Evolutionary conservation across 2,329 filamentous ascomycete species (phyloP), one percentile per base, ranked within the genome.

Genomic region (Neonectria magnoliae): DNA sequence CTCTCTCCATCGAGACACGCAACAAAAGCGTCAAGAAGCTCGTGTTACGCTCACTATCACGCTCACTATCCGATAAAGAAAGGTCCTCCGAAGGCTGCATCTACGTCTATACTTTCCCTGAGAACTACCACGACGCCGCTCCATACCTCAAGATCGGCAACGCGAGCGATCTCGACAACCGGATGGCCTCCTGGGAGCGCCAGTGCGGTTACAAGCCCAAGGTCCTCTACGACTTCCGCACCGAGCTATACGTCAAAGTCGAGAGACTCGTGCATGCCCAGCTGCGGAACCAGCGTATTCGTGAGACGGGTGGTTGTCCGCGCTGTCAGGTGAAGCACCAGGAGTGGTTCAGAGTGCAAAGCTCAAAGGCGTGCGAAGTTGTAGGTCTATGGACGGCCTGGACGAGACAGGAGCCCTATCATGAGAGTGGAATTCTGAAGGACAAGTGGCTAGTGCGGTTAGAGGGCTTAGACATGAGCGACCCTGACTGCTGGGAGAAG

Each of bases 101-200:
- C 8, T 77, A 77, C 29, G 63, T 70, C 10, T 77, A 73, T 38
- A 70, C 62, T 2, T 73, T 73, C 20, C 67, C 73, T 2, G 52
- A 63, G 7, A 70, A 61, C 16, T 66, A 71, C 18, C 60, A 54
- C 20, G 57, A 61, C 16, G 57, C 51, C 4, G 31, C 65, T 4
- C 66, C 67, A 6, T 65, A 71, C 22, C 64, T 78, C 64, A 78
- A 78, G 57, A 78, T 78, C n/a, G 77, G 77, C 20, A 68, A 59
- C 66, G 64, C 75, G 3, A 33, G 53, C 1, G 11, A 77, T 27
- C 53, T 68, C 41, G 13, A 60, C 1, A 20, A 3, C 5, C 76
- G 77, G 11, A 76, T 77, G 73, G 16, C 18, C 11, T 1, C 58
- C 1, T 77, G 73, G 71, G 16, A 64, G 48, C 27, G 36, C 1